Conservation (phyloP, 495 filamentous ascomycete species). For the Daldinia vernicosa region DNA sequence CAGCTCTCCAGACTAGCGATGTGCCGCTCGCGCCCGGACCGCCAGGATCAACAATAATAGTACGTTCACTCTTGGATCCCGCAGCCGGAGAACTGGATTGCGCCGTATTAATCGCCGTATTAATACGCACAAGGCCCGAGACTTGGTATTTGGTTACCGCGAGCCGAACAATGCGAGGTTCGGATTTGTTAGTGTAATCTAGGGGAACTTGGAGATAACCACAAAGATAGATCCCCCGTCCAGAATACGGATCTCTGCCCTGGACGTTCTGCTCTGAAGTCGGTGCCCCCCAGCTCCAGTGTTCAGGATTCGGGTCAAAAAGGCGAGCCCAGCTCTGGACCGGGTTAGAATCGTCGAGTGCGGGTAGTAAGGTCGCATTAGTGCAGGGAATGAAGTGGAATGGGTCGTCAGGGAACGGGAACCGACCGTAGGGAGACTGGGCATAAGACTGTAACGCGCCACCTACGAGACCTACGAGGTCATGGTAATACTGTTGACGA, state of each 20-base stretch:
- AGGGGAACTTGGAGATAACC: slow-evolving; percentile 59
- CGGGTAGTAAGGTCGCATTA: slow-evolving; percentile 47
- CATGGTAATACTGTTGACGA: slow-evolving; percentile 31
- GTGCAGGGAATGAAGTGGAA: slow-evolving; percentile 58
- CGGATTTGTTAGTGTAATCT: slow-evolving; percentile 56
- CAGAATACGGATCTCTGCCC: slow-evolving; percentile 45
- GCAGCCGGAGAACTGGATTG: slow-evolving; percentile 1
- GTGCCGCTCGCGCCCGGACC: slow-evolving; percentile 59
- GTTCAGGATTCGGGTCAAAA: slow-evolving; percentile 53
- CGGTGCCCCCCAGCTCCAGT: slow-evolving; percentile 54
- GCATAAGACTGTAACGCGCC: slow-evolving; percentile 4
- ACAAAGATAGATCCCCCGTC: slow-evolving; percentile 56
- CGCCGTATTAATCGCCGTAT: slow-evolving; percentile 13
- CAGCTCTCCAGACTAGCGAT: slow-evolving; percentile 49
- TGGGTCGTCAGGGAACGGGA: slow-evolving; percentile 50
- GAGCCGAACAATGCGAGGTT: slow-evolving; percentile 53
- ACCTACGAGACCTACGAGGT: slow-evolving; percentile 19
- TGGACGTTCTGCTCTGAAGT: slow-evolving; percentile 4
- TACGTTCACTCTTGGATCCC: slow-evolving; percentile 54
- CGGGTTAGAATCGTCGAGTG: slow-evolving; percentile 47
- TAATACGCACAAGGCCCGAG: slow-evolving; percentile 49
- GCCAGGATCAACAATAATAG: slow-evolving; percentile 58
- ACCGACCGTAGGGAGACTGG: slow-evolving; percentile 49
- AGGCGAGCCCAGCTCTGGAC: slow-evolving; percentile 50
- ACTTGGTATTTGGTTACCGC: slow-evolving; percentile 58